phyloP scores from a whole-genome alignment of 2,329 filamentous ascomycete species.

The Metarhizium brunneum region DNA sequence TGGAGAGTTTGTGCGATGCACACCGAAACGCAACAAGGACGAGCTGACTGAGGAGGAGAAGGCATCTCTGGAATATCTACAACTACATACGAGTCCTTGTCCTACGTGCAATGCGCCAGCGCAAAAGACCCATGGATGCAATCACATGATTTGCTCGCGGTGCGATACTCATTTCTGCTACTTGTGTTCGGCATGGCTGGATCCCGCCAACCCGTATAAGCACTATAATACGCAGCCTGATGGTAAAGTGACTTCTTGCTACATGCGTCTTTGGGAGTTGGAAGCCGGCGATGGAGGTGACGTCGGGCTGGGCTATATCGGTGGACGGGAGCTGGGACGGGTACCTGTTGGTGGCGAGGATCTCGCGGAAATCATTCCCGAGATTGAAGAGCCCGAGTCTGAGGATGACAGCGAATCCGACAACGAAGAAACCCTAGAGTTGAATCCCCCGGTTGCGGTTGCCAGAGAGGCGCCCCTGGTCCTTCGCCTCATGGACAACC shows the following conservation, averaged over 20 bases:
- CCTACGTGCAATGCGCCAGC: conserved; percentile 78
- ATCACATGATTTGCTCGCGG: conserved; percentile 90
- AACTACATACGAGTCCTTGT: conserved; percentile 73
- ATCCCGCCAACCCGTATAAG: conserved; percentile 69
- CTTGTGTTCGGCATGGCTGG: conserved; percentile 80
- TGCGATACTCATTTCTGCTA: conserved; percentile 95
- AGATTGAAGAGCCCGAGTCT: conserved; percentile 11
- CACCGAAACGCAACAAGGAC: conserved; percentile 52
- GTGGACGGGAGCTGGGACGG: conserved; percentile 19
- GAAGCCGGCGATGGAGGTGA: conserved; percentile 66
- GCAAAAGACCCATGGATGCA: conserved; percentile 90
- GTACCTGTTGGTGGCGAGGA: conserved; percentile 3
- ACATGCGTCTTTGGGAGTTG: conserved; percentile 81
- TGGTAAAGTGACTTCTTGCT: conserved; percentile 55
- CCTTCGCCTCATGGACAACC: conserved; percentile 39
- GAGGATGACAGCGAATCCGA: conserved; percentile 13
- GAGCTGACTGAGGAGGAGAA: conserved; percentile 79
- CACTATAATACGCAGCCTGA: conserved; percentile 68
- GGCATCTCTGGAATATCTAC: conserved; percentile 76
- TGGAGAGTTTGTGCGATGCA: conserved; percentile 67
- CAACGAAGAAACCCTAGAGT: conserved; percentile 17
- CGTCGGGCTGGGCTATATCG: conserved; percentile 35
- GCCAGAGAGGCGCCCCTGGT: conserved; percentile 48
- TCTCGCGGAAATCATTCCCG: not conserved
- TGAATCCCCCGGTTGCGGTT: conserved; percentile 29